Base-by-base conservation (phyloP, 306 rosid genomes). In the Cucumis hystrix region DNA sequence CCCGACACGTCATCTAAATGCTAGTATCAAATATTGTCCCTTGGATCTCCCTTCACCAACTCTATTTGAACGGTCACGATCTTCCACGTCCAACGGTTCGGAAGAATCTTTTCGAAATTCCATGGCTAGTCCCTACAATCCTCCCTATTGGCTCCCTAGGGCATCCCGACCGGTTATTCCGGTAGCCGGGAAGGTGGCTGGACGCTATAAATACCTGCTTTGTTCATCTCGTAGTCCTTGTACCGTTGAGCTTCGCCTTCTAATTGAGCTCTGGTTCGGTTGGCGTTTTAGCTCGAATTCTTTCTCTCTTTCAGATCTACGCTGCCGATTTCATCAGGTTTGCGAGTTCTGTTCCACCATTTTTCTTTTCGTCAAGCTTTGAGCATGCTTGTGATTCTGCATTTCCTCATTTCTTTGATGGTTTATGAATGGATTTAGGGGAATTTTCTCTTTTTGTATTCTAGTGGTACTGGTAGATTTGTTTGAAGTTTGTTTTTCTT, bases 1-100 rank as follows among this genome's bases (percentile, higher is more conserved):
- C 70, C 70, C 89, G 86, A 49, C 23, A 3, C 75, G 56, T 11
- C 91, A 92, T 83, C 30, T 15, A 49, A 51, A 55, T 6, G 35
- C 13, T 56, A 33, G 37, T n/a, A 73, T 28, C 60, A 15, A 54
- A 57, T 39, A 25, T 60, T 6, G 14, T 8, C 79, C 59, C 25
- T 37, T 25, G 7, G 66, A 56, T 30, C 20, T 51, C 7, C 2
- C 13, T 41, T n/a, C 20, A 60, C 69, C 71, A 76, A 72, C 76
- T 16, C 9, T 6, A 4, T 72, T 76, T 52, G 41, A 25, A 76
- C 79, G 59, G 79, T 5, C 7, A 59, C 6, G 52, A 45, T 58
- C 20, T 16, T 45, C 37, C 40, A 58, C 21, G 39, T 15, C 37
- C 23, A 49, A 47, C 10, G 10, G 41, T 16, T 49, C 5, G 60